Evolutionary conservation across 129 eudicot genomes (phyloP).

Genomic region (Pulicaria dysenterica): DNA sequence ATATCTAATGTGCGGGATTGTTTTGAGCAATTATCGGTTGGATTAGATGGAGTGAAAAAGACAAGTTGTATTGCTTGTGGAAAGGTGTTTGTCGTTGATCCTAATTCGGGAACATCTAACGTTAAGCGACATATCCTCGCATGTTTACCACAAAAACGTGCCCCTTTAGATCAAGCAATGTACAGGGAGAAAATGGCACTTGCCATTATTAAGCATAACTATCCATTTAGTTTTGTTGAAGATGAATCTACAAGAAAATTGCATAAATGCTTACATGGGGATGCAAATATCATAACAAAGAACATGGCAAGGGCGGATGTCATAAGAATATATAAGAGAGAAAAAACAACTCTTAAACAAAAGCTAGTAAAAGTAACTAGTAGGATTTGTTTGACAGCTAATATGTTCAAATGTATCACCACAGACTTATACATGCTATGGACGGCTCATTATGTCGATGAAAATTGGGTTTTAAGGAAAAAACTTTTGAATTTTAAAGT

Average conservation of each 20-base stretch:
- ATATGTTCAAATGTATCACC: conserved; percentile 10
- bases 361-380: neutral
- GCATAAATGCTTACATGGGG: neutral
- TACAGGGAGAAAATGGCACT: neutral
- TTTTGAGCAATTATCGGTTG: too few relatives aligned
- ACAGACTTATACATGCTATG: conserved; percentile 7
- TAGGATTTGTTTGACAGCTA: neutral
- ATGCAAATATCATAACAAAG: neutral
- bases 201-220: neutral
- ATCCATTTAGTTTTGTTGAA: conserved; percentile 18
- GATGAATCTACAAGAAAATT: neutral
- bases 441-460: conserved; percentile 19
- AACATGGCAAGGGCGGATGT: conserved; percentile 18
- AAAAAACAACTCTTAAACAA: neutral
- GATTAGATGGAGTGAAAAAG: too few relatives aligned
- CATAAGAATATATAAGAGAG: neutral
- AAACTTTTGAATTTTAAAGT: neutral
- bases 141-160: neutral
- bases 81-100: too few relatives aligned
- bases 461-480: conserved; percentile 20
- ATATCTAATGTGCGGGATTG: too few relatives aligned
- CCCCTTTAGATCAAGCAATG: neutral
- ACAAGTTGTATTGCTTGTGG: too few relatives aligned
- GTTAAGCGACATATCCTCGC: too few relatives aligned
- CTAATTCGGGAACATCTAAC: too few relatives aligned